These are phyloP conservation scores for Tripterygium wilfordii DNA, from an alignment of 177 flowering plant genomes.

Conservation along the genomic window DNA sequence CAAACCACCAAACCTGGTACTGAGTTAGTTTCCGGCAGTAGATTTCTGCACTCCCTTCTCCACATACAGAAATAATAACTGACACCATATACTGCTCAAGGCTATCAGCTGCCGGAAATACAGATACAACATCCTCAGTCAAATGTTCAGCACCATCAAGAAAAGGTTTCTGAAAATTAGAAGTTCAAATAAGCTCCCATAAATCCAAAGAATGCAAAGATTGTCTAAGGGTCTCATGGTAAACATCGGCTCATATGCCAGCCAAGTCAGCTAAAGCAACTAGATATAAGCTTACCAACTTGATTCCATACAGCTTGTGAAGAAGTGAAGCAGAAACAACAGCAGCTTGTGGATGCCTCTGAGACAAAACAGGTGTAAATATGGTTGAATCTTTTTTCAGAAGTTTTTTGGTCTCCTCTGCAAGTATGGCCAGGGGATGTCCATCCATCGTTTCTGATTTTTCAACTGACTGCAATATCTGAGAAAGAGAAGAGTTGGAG, in stretches of 20 bases:
- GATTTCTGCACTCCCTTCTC: constrained; percentile 52
- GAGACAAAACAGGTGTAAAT: constrained; percentile 68
- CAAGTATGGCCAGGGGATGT: constrained; percentile 79
- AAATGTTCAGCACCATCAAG: constrained; percentile 82
- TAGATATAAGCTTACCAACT: constrained; percentile 55
- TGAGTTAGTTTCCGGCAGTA: constrained; percentile 46
- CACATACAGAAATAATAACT: constrained; percentile 51
- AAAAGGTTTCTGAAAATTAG: constrained; percentile 78
- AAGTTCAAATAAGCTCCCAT: constrained; percentile 9
- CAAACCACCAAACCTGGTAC: constrained; percentile 52
- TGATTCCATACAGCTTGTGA: constrained; percentile 86
- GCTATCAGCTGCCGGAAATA: constrained; percentile 86
- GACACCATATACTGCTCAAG: constrained; percentile 70
- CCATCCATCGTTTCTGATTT: constrained; percentile 45
- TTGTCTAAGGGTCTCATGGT: too few relatives aligned
- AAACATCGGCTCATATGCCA: too few relatives aligned
- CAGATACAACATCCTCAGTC: constrained; percentile 90
- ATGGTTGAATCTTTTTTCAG: constrained; percentile 56
- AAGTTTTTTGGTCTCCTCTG: constrained; percentile 72
- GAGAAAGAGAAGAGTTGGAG: constrained; percentile 2
- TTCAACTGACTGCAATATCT: constrained; percentile 67
- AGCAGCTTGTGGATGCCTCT: constrained; percentile 71
- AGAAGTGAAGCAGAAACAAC: constrained; percentile 74
- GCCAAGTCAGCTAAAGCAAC: not conserved
- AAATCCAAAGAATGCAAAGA: not conserved